Percentiles rank a stretch among this genome's conserved stretches.
Evolutionary conservation across 169 alveolate species (phyloP).

Genomic region (Plasmodium knowlesi): DNA sequence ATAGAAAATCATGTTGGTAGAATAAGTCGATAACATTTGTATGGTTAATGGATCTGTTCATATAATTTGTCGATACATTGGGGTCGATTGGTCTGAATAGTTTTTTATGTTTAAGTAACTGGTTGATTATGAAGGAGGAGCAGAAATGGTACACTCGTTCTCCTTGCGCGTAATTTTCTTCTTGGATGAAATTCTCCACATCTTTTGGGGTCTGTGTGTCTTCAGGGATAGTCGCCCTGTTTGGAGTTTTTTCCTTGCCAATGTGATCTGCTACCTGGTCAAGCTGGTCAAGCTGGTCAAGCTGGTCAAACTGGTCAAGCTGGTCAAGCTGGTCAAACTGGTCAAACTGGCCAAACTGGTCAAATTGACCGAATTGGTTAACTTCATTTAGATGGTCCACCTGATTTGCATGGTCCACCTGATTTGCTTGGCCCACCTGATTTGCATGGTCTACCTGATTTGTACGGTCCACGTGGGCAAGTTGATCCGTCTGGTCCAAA

Average conservation of each 20-base stretch:
- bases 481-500: neutral
- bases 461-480: neutral
- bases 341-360: no score
- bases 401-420: no score
- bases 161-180: conserved; percentile 6
- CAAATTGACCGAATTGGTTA: no score
- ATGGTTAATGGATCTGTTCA: conserved; percentile 52
- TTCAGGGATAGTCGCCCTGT: neutral
- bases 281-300: neutral
- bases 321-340: no score
- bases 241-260: neutral
- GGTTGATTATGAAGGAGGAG: conserved; percentile 24
- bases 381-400: no score
- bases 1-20: conserved; percentile 59
- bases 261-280: no score
- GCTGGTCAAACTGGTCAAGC: no score
- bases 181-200: neutral
- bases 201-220: neutral
- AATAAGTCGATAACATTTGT: conserved; percentile 15
- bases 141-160: conserved; percentile 55
- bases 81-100: conserved; percentile 12
- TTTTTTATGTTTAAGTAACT: conserved; percentile 8
- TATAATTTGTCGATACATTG: neutral
- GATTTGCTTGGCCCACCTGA: no score
- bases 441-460: no score